Percentiles rank a stretch among this genome's conserved stretches.
Conservation (phyloP, 2,329 filamentous ascomycete species). For the Aquanectria penicillioides region DNA sequence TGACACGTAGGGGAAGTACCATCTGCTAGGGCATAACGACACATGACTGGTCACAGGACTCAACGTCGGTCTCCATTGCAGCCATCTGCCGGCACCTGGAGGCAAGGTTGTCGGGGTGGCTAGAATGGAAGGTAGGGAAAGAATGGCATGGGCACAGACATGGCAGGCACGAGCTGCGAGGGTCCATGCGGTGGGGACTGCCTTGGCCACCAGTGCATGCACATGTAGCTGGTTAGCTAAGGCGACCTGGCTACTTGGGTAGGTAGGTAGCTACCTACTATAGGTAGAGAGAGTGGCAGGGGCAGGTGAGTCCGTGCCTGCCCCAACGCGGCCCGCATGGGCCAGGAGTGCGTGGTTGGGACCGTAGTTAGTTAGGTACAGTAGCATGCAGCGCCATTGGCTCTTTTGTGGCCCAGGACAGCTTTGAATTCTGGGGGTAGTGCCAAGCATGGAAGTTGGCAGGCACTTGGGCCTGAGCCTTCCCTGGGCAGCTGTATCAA, state of each 20-base stretch:
- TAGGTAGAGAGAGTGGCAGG: background rate
- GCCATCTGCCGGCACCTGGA: constrained; percentile 18
- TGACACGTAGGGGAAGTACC: background rate
- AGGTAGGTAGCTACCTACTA: background rate
- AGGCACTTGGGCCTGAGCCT: constrained; percentile 33
- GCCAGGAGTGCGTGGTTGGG: constrained; percentile 5
- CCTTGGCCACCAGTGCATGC: background rate
- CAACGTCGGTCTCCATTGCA: constrained; percentile 8
- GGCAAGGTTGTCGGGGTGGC: background rate
- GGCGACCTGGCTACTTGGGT: no score
- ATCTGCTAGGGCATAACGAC: background rate
- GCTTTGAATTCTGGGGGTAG: constrained; percentile 2
- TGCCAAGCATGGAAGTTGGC: constrained; percentile 23
- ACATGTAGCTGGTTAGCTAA: no score
- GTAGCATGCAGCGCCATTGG: constrained; percentile 7
- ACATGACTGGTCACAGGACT: constrained; percentile 28
- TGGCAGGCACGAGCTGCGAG: background rate
- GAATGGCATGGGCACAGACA: background rate
- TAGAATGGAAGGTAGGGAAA: constrained; percentile 2
- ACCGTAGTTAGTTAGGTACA: background rate
- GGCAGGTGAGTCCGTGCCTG: background rate
- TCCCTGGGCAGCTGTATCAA: background rate
- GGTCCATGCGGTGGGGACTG: background rate
- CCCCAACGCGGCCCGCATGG: constrained; percentile 15
- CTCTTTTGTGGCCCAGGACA: constrained; percentile 1